Evolutionary conservation across 345 rosid genomes (phyloP), one percentile per base, ranked within the genome.

Genomic region (Cardamine occulta): DNA sequence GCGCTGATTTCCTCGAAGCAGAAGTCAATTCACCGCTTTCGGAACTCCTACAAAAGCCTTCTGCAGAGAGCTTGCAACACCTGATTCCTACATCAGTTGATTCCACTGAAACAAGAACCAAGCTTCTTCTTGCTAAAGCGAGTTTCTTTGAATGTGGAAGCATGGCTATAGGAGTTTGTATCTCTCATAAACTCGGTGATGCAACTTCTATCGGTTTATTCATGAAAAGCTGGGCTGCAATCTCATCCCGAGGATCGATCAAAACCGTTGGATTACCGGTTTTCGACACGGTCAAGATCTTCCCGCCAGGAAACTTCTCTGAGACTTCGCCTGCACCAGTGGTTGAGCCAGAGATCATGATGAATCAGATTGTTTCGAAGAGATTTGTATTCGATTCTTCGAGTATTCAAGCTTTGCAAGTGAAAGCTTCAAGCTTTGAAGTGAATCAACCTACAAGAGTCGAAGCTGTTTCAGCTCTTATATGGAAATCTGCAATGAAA

Each of bases 381-480:
- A 40, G 82, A 32, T 70, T 80, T 37, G 17, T 74, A 1, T 80
- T 70, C 31, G 63, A 60, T 31, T 55, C 69, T 28, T 40, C 34
- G 19, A 74, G 70, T 14, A 68, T 79, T 29, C 44, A 70, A 70
- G 63, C 75, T 39, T 8, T 80, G 2, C 79, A 80, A 65, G 79
- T 45, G 1, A 79, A 26, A 37, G 84, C 80, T 29, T 73, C 81
- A 3, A 77, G 80, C 63, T 58, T 70, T 17, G 65, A 48, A 12
- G 83, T 85, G 64, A 66, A 26, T 18, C 78, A 80, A 21, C 89
- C 88, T 0, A 80, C 89, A 12, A 67, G 88, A 42, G 79, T 85
- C 1, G 90, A 87, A 63, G 84, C 75, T 15, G 84, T 87, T 7
- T 77, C 86, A 12, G 88, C 89, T 48, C 78, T 86, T 24, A 76